These are phyloP conservation scores for Fusarium nematophilum DNA, from an alignment of 2,329 filamentous ascomycete genomes.

Conservation along the genomic window DNA sequence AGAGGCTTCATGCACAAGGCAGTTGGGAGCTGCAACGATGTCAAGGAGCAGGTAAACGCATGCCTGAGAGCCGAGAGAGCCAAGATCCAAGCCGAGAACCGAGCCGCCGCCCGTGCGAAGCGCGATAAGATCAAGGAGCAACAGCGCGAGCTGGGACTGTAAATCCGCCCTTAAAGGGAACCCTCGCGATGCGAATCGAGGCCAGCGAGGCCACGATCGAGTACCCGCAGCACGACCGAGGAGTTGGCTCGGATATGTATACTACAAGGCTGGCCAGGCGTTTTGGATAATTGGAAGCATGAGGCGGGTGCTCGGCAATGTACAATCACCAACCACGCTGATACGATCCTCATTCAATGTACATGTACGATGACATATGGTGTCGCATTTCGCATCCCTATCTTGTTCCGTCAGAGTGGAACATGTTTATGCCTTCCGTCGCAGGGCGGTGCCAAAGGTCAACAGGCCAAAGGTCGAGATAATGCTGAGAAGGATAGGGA, in stretches of 20 bases:
- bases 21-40: conserved; percentile 87
- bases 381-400: no score
- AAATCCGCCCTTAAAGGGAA: conserved; percentile 14
- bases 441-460: conserved; percentile 80
- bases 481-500: conserved; percentile 82
- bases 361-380: conserved; percentile 12
- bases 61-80: conserved; percentile 85
- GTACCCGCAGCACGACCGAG: neutral
- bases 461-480: conserved; percentile 82
- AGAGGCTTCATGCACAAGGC: conserved; percentile 93
- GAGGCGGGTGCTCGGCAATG: conserved; percentile 13
- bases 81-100: conserved; percentile 82
- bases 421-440: conserved; percentile 51
- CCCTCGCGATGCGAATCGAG: conserved; percentile 7
- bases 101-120: conserved; percentile 74
- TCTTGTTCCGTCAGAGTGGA: no score
- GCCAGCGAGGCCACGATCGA: neutral
- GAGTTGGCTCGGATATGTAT: conserved; percentile 14
- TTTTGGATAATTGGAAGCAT: conserved; percentile 15
- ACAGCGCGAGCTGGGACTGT: conserved; percentile 67
- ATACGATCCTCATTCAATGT: conserved; percentile 25
- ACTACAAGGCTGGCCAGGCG: conserved; percentile 27
- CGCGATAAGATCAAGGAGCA: conserved; percentile 76
- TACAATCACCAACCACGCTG: conserved; percentile 18
- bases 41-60: conserved; percentile 84